These are phyloP conservation scores for Alternaria metachromatica DNA, from an alignment of 2,329 filamentous ascomycete species.

Conservation along the genomic window DNA sequence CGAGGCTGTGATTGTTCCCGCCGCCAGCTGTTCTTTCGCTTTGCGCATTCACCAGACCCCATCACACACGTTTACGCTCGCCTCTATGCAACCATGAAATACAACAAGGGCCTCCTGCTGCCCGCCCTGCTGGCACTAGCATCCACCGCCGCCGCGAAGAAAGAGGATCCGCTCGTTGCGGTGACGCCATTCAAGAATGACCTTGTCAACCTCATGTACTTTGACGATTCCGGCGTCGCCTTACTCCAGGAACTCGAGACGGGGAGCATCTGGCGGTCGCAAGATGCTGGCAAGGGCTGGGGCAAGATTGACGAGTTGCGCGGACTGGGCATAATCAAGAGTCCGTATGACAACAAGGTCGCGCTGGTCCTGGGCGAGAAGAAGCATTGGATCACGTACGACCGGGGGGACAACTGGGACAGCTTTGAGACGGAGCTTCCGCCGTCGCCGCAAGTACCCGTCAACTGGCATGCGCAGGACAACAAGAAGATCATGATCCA, in stretches of 20 bases:
- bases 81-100: conserved; percentile 50
- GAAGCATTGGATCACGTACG: conserved; percentile 81
- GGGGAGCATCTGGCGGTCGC: conserved; percentile 75
- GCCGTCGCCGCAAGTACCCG: conserved; percentile 63
- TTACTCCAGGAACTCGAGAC: conserved; percentile 73
- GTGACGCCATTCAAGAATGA: conserved; percentile 69
- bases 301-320: conserved; percentile 67
- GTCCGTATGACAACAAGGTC: conserved; percentile 77
- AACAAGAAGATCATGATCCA: conserved; percentile 86
- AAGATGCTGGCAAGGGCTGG: conserved; percentile 83
- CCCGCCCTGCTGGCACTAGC: conserved; percentile 59
- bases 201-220: conserved; percentile 80
- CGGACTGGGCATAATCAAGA: conserved; percentile 69
- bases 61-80: conserved; percentile 20
- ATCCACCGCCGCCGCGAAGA: conserved; percentile 48
- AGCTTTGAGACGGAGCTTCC: conserved; percentile 68
- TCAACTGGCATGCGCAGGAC: conserved; percentile 84
- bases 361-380: conserved; percentile 79
- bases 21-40: conserved; percentile 45
- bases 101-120: conserved; percentile 52
- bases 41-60: conserved; percentile 21
- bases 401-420: conserved; percentile 83
- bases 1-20: conserved; percentile 39
- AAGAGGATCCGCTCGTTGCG: conserved; percentile 67
- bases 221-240: conserved; percentile 84